A percentile compares a stretch with the other conserved stretches of the same genome.
Evolutionary conservation across 2,329 filamentous ascomycete genomes (phyloP).

Genomic region (Arthrobotrys megalospora): DNA sequence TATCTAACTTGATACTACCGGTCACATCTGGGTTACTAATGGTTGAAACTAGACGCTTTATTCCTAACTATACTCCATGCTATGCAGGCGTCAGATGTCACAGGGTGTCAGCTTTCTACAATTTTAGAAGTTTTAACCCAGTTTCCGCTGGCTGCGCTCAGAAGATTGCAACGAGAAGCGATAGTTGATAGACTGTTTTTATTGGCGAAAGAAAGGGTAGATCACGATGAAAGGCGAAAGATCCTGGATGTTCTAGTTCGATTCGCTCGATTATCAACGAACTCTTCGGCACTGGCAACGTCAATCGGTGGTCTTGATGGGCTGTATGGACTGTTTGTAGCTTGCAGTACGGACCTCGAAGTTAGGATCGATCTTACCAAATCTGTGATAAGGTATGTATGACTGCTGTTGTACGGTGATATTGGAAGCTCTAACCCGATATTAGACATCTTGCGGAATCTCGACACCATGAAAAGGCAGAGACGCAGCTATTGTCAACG

Average conservation of each 20-base stretch:
- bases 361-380: conserved; percentile 22
- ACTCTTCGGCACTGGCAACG: conserved; percentile 33
- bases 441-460: conserved; percentile 42
- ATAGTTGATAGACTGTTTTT: conserved; percentile 35
- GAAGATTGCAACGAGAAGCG: conserved; percentile 41
- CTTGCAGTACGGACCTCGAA: background rate
- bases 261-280: conserved; percentile 43
- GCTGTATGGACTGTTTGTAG: conserved; percentile 17
- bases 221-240: background rate
- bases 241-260: conserved; percentile 11
- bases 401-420: background rate
- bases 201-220: background rate
- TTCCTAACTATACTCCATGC: conserved; percentile 23
- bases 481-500: conserved; percentile 9
- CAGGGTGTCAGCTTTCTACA: background rate
- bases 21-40: background rate
- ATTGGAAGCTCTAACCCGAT: background rate
- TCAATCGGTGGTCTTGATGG: conserved; percentile 21
- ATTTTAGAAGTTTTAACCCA: conserved; percentile 34
- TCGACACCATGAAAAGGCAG: conserved; percentile 44
- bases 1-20: background rate
- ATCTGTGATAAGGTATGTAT: conserved; percentile 37
- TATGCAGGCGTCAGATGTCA: background rate
- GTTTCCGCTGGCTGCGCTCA: conserved; percentile 25
- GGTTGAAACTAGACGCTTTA: conserved; percentile 19